Conservation (phyloP, 208 protist genomes). For the Leishmania mexicana region DNA sequence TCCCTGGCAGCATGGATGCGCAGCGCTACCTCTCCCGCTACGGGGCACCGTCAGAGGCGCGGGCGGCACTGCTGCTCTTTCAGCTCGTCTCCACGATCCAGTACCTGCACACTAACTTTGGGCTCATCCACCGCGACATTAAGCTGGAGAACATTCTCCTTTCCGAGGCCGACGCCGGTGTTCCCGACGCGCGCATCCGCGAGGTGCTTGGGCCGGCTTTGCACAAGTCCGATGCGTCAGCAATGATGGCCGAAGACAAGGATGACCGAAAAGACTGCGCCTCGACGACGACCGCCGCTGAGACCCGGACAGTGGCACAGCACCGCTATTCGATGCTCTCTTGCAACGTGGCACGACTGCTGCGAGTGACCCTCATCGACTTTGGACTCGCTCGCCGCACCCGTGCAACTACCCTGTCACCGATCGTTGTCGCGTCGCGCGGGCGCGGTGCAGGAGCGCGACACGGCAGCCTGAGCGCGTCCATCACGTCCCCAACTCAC, state of each 20-base stretch:
- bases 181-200: conserved; percentile 36
- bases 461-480: conserved; percentile 12
- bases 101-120: conserved; percentile 71
- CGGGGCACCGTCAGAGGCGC: conserved; percentile 60
- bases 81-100: conserved; percentile 75
- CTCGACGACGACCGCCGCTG: background rate
- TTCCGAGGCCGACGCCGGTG: conserved; percentile 36
- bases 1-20: conserved; percentile 60
- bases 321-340: conserved; percentile 3
- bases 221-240: conserved; percentile 23
- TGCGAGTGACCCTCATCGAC: conserved; percentile 80
- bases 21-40: conserved; percentile 65
- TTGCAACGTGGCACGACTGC: conserved; percentile 34
- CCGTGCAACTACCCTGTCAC: conserved; percentile 8
- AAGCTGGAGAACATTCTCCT: conserved; percentile 85
- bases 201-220: conserved; percentile 43
- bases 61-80: conserved; percentile 65
- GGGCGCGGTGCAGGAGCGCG: background rate
- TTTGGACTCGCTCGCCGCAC: conserved; percentile 77
- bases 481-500: conserved; percentile 17
- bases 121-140: conserved; percentile 84
- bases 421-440: background rate
- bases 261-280: background rate
- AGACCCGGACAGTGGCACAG: background rate
- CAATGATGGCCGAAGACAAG: background rate